Conservation (phyloP, 1,139 yeast species). For the Geotrichum bryndzae region DNA sequence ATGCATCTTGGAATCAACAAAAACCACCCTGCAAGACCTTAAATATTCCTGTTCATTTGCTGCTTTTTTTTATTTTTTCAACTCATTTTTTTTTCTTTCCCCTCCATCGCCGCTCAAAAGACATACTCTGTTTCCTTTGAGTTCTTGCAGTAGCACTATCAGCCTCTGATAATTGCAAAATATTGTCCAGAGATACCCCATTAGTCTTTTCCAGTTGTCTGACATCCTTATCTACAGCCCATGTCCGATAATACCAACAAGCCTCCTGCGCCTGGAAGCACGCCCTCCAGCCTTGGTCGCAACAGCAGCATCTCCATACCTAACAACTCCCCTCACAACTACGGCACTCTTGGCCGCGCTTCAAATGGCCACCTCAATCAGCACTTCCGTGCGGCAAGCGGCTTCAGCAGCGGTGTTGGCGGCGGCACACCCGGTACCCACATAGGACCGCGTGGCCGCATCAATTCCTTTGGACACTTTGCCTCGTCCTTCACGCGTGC, state of each 20-base stretch:
- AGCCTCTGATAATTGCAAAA: too few relatives aligned
- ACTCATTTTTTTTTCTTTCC: not conserved
- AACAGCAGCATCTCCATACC: constrained; percentile 1
- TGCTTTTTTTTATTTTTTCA: not conserved
- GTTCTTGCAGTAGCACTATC: not conserved
- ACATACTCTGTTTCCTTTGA: not conserved
- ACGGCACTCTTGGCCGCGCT: constrained; percentile 4
- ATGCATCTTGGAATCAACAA: not conserved
- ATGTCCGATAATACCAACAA: not conserved
- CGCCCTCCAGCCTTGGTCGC: constrained; percentile 5
- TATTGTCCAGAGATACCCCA: too few relatives aligned
- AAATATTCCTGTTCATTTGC: not conserved
- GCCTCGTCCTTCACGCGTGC: constrained; percentile 78
- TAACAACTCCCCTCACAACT: not conserved
- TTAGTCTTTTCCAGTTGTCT: too few relatives aligned
- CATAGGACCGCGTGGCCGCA: constrained; percentile 7
- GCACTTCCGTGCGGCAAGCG: not conserved
- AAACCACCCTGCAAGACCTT: not conserved
- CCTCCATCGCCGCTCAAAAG: not conserved
- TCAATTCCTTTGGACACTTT: constrained; percentile 67
- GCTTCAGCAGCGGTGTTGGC: not conserved
- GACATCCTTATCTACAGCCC: not conserved
- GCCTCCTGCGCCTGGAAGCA: constrained; percentile 1
- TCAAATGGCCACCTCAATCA: not conserved
- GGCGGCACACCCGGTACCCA: not conserved